Base-by-base conservation (phyloP, 2,329 filamentous ascomycete species). In the Ceratocystis albifundus region DNA sequence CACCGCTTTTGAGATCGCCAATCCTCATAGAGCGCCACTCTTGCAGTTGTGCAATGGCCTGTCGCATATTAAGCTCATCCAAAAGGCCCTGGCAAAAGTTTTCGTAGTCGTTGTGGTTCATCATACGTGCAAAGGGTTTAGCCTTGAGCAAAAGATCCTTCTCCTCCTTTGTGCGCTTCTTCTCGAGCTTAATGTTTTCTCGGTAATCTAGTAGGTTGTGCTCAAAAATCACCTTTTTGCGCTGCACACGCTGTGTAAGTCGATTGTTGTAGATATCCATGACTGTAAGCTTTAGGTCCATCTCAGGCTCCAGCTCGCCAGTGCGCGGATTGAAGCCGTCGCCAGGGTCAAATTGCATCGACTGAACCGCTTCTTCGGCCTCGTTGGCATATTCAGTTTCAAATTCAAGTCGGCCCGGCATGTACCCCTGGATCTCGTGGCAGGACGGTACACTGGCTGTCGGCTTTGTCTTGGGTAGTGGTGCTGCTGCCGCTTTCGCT, bases 361-460 rank as follows among this genome's bases (percentile, higher is more conserved):
- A 87, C 74, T 99, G 94, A 1, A 99, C 94, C 0, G 93, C 93
- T 76, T 97, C 95, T 77, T 99, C 94, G 0, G 94, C 94, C 72
- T 99, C 94, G 72, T 99, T 99, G 72, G 93, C 89, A 74, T 96
- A 94, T 72, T 99, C 94, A 0, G 90, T 96, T 79, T 99, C 94
- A 70, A 99, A 99, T 73, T 99, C 94, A 70, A 99, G 77, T 50
- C 94, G 90, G 57, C 94, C 94, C 2, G 94, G 94, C 94, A 99
- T 99, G 75, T 96, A 99, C 2, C 94, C 94, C 76, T 96, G 91
- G 46, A 99, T 94, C 76, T 99, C 94, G 78, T 99, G 94, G 75
- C 94, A 99, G 44, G 91, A 88, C 0, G 94, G 94, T 2, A 96
- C 91, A 78, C 89, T 96, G 7, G 92, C 92, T 0, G 93, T 97